Base-by-base conservation (phyloP, 2,329 filamentous ascomycete species). In the Fusarium euwallaceae region DNA sequence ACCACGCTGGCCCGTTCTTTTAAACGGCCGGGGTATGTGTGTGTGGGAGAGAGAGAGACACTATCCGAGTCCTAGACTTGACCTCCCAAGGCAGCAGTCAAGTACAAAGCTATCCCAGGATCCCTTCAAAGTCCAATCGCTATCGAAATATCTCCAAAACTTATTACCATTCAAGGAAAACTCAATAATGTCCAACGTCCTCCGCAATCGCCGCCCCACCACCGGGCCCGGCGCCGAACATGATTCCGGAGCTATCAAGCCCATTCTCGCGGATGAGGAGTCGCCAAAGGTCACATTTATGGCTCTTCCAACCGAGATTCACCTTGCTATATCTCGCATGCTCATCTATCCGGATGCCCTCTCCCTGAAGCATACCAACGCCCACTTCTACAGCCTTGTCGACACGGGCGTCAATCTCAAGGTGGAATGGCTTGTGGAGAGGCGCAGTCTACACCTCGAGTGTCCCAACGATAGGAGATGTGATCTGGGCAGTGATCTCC, bases 261-360 rank as follows among this genome's bases (percentile, higher is more conserved):
- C 56, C 24, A 22, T 34, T 16, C 36, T 39, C 51, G 24, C 36
- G 11, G 12, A 41, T 22, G 58, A 58, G 11, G 66, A 37, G 4
- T 12, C 51, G 55, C 43, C 43, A 17, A 48, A 48, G 12, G 58
- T 68, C 12, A 60, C 58, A 2, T 61, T 92, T 37, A 84, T 87
- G 79, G 81, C 82, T 17, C 84, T 94, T 3, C 92, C 92, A 2
- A 85, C 90, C 1, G 92, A 94, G 77, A 85, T 94, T n/a, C 92
- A 93, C 74, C 80, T 92, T 2, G 86, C 90, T 60, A 91, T 94
- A 65, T 84, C 89, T 36, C 80, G 85, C 12, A 84, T 89, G 64
- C 89, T 94, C 68, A 88, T 88, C 36, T 94, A 94, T 71, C 92
- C 92, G 0, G 92, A 94, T 71, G 92, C 92, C 0, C 86, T 94